Conservation (phyloP, 2,329 filamentous ascomycete genomes). For the Juglanconis juglandina region DNA sequence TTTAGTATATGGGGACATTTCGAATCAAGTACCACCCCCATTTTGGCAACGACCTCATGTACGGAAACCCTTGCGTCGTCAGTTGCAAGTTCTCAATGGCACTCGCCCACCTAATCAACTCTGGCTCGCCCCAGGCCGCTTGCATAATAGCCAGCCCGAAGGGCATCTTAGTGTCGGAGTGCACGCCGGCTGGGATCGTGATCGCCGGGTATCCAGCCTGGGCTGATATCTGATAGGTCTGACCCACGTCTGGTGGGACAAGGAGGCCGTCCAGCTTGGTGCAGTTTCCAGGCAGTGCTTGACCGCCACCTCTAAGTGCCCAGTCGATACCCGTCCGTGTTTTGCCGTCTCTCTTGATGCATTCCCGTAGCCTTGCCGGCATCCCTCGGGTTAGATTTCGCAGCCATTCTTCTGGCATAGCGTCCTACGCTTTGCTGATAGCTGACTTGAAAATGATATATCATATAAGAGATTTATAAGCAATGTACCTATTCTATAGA, state of each 20-base stretch:
- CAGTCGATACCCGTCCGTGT: constrained; percentile 68
- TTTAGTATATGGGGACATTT: constrained; percentile 37
- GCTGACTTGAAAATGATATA: too few relatives aligned
- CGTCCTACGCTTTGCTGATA: too few relatives aligned
- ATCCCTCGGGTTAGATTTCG: too few relatives aligned
- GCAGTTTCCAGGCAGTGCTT: not conserved
- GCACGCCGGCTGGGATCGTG: constrained; percentile 62
- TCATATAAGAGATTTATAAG: too few relatives aligned
- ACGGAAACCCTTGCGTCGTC: constrained; percentile 34
- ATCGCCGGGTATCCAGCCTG: constrained; percentile 74
- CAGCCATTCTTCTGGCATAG: too few relatives aligned
- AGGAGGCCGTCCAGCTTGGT: constrained; percentile 58
- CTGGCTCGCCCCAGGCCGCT: constrained; percentile 58
- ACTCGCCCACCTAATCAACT: constrained; percentile 58
- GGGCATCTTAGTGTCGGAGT: constrained; percentile 53
- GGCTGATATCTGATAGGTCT: constrained; percentile 66
- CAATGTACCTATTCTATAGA: too few relatives aligned
- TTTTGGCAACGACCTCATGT: constrained; percentile 46
- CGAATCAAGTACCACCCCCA: constrained; percentile 50
- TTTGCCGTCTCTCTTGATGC: constrained; percentile 55
- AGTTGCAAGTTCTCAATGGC: constrained; percentile 59
- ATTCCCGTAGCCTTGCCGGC: constrained; percentile 30
- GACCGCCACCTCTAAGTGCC: constrained; percentile 49
- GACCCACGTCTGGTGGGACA: constrained; percentile 65
- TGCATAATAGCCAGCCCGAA: constrained; percentile 57